These are phyloP conservation scores for Staphylotrichum tortipilum DNA, from an alignment of 495 filamentous ascomycete genomes.

Conservation along the genomic window DNA sequence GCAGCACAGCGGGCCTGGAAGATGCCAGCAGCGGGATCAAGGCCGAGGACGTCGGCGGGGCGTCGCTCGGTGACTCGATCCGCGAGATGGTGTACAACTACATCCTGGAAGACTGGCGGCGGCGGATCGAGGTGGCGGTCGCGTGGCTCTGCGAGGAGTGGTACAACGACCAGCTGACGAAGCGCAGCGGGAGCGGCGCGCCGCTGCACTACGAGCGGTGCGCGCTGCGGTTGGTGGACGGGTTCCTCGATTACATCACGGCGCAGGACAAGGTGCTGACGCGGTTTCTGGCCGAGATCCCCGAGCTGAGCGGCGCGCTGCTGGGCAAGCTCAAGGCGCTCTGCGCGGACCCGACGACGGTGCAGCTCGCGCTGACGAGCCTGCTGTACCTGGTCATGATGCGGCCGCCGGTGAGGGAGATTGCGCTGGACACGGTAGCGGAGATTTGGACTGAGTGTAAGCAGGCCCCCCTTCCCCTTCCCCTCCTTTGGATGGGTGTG, in stretches of 20 bases:
- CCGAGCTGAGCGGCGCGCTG: slow-evolving; percentile 60
- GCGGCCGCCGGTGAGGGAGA: slow-evolving; percentile 70
- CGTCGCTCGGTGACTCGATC: slow-evolving; percentile 55
- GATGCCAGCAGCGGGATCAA: slow-evolving; percentile 35
- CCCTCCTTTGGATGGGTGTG: slow-evolving; percentile 5
- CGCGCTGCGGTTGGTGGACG: slow-evolving; percentile 71
- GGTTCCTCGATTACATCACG: slow-evolving; percentile 80
- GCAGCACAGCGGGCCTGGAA: slow-evolving; percentile 61
- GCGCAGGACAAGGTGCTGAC: slow-evolving; percentile 79
- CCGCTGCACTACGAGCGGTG: slow-evolving; percentile 69
- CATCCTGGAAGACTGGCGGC: slow-evolving; percentile 82
- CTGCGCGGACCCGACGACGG: slow-evolving; percentile 75
- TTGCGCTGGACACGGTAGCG: slow-evolving; percentile 73
- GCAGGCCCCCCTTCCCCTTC: slow-evolving; percentile 14
- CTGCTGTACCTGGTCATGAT: slow-evolving; percentile 72
- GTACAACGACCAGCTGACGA: slow-evolving; percentile 77
- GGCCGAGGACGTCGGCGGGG: slow-evolving; percentile 32
- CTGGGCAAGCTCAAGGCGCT: slow-evolving; percentile 68
- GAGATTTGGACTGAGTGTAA: slow-evolving; percentile 78
- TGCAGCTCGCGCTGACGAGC: slow-evolving; percentile 41
- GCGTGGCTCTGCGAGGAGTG: slow-evolving; percentile 95
- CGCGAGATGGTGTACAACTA: slow-evolving; percentile 73
- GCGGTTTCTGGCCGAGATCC: slow-evolving; percentile 85
- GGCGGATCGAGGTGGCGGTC: slow-evolving; percentile 75
- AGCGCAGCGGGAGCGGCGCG: slow-evolving; percentile 31